These are phyloP conservation scores for Akanthomyces dipterigenus DNA, from an alignment of 2,329 filamentous ascomycete genomes.

Conservation along the genomic window DNA sequence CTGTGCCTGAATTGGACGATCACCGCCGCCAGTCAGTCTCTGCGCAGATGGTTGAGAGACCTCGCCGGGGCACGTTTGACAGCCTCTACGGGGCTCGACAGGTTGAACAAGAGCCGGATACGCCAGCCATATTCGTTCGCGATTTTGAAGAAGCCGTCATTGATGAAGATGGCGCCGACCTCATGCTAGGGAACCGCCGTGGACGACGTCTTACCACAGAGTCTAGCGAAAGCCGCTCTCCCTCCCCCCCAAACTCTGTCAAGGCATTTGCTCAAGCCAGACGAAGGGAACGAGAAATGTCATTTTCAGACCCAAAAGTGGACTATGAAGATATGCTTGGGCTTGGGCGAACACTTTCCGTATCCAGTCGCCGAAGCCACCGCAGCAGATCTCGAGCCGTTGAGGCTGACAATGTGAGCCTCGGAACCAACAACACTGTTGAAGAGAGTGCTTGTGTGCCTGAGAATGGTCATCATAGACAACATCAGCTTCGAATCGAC, in stretches of 20 bases:
- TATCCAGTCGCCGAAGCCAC: conserved; percentile 55
- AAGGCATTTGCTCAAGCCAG: conserved; percentile 93
- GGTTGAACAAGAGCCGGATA: conserved; percentile 30
- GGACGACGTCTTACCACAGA: conserved; percentile 51
- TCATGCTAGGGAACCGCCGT: conserved; percentile 36
- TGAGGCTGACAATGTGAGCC: conserved; percentile 55
- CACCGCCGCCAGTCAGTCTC: conserved; percentile 65
- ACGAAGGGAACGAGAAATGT: conserved; percentile 69
- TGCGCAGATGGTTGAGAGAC: conserved; percentile 51
- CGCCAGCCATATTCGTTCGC: conserved; percentile 47
- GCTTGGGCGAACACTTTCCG: conserved; percentile 66
- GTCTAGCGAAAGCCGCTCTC: conserved; percentile 57
- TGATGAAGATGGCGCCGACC: conserved; percentile 60
- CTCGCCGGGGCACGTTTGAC: conserved; percentile 67
- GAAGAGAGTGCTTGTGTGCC: conserved; percentile 90
- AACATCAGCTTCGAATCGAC: conserved; percentile 77
- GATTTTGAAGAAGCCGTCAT: conserved; percentile 84
- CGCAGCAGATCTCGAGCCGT: conserved; percentile 52
- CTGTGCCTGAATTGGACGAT: conserved; percentile 78
- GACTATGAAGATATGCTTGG: conserved; percentile 48
- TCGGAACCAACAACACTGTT: conserved; percentile 61
- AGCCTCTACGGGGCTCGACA: conserved; percentile 55
- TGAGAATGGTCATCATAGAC: conserved; percentile 46
- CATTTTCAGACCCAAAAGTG: conserved; percentile 41
- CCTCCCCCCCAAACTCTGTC: conserved; percentile 91